Evolutionary conservation across 345 rosid species (phyloP), one percentile per base, ranked within the genome.

Genomic region (Hirschfeldia incana): DNA sequence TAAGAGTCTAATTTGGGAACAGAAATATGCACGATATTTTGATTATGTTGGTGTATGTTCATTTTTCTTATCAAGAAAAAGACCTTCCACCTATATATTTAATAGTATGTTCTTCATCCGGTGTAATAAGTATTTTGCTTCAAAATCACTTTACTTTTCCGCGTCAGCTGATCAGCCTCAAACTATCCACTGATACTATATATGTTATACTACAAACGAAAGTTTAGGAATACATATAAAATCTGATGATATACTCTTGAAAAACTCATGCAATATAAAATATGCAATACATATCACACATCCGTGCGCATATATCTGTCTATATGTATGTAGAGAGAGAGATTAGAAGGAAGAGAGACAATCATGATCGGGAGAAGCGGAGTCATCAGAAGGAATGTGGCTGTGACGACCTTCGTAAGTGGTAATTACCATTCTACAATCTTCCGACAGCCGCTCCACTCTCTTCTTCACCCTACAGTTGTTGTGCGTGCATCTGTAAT

Each of bases 371-470:
- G 97, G 90, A 13, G 93, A 87, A 84, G 81, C 87, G 4, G 97
- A 88, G 76, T 92, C 98, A 74, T 92, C 93, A 55, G 87, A 89
- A 2, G 97, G 97, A 72, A 90, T 79, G 87, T 94, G 98, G 72
- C 85, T 92, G 85, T 94, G 98, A 82, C 98, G 89, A 59, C 98
- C 98, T 90, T 94, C 98, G 32, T 94, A 94, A 32, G 98, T 94
- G 7, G 98, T 94, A 63, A 94, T 94, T 74, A 94, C 98, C 98
- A 94, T 94, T 76, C 98, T 86, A 78, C 97, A 89, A 70, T 94
- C 98, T 75, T 94, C 97, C 8, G 97, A 94, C 28, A 94, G 78
- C 70, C 98, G 58, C 78, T 94, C 98, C 7, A 94, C 97, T 81
- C 97, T 94, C 88, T 94, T 94, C 90, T 94, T 94, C 85, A 94